Conservation (phyloP, 106 monocot species). For the Platanthera guangdongensis region DNA sequence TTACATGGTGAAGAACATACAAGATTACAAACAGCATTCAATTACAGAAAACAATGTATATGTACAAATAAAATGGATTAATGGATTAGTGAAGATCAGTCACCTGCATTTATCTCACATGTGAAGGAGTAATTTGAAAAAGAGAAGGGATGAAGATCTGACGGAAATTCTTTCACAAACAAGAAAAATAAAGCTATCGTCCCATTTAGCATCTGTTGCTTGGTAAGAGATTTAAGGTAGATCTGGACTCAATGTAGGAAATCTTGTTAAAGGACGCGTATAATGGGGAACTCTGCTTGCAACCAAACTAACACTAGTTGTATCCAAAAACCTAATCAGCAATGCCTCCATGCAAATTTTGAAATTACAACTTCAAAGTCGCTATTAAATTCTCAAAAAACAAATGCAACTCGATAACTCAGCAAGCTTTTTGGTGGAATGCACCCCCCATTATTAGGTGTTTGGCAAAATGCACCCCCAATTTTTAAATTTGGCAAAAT, state of each 20-base stretch:
- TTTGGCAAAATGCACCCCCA: no score
- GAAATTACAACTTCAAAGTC: neutral
- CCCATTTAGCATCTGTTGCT: neutral
- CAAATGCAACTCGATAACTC: neutral
- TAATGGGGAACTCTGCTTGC: neutral
- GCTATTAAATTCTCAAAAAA: neutral
- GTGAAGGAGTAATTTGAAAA: neutral
- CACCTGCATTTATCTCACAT: neutral
- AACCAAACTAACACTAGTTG: no score
- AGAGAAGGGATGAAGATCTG: neutral
- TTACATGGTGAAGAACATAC: no score
- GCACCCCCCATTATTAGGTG: no score
- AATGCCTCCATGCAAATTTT: no score
- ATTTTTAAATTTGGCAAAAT: no score
- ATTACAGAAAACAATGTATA: neutral
- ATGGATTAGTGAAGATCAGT: neutral
- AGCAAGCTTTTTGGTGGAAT: no score
- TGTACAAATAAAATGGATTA: no score
- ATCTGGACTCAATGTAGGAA: neutral
- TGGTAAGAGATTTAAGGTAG: neutral
- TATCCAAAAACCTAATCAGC: no score
- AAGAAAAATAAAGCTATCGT: neutral
- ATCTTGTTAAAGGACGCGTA: constrained; percentile 1
- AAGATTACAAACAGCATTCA: neutral
- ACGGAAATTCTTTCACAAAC: neutral